These are phyloP conservation scores for Trichophyton mentagrophytes DNA, from an alignment of 2,329 filamentous ascomycete genomes.

Conservation along the genomic window DNA sequence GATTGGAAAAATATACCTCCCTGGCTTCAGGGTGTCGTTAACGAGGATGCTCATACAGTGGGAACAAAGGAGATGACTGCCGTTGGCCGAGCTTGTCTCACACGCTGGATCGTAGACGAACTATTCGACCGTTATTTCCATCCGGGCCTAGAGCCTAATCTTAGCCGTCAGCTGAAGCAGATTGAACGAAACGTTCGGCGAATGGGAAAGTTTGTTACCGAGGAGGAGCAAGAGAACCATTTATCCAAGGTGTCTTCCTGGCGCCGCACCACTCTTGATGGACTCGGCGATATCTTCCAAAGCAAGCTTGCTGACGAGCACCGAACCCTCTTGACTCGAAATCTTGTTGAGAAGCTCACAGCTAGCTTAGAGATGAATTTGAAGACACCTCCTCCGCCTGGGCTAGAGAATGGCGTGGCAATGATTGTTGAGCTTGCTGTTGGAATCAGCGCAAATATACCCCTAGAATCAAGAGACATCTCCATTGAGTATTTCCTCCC, in stretches of 20 bases:
- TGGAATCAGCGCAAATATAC: conserved; percentile 71
- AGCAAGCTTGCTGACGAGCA: conserved; percentile 54
- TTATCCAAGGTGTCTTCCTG: conserved; percentile 80
- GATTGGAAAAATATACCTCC: conserved; percentile 72
- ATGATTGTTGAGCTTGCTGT: conserved; percentile 91
- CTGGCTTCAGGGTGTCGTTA: conserved; percentile 71
- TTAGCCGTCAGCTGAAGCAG: conserved; percentile 68
- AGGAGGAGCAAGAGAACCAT: conserved; percentile 80
- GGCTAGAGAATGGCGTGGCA: conserved; percentile 73
- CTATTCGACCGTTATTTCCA: conserved; percentile 90
- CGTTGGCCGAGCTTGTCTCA: conserved; percentile 77
- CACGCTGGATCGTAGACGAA: conserved; percentile 79
- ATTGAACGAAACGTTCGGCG: conserved; percentile 80
- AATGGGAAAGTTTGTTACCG: conserved; percentile 58
- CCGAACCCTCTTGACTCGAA: conserved; percentile 55
- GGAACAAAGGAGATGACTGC: conserved; percentile 98
- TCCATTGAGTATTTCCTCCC: conserved; percentile 75
- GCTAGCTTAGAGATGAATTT: conserved; percentile 61
- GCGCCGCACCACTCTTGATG: conserved; percentile 87
- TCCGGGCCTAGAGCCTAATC: conserved; percentile 61
- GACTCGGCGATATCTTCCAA: conserved; percentile 59
- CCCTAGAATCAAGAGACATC: conserved; percentile 82
- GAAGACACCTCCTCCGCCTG: conserved; percentile 60
- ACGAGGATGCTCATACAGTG: conserved; percentile 68
- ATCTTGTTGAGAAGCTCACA: conserved; percentile 55